Evolutionary conservation across 1,284 basidiomycete species (phyloP).

Genomic region (Prillingera fragicola): DNA sequence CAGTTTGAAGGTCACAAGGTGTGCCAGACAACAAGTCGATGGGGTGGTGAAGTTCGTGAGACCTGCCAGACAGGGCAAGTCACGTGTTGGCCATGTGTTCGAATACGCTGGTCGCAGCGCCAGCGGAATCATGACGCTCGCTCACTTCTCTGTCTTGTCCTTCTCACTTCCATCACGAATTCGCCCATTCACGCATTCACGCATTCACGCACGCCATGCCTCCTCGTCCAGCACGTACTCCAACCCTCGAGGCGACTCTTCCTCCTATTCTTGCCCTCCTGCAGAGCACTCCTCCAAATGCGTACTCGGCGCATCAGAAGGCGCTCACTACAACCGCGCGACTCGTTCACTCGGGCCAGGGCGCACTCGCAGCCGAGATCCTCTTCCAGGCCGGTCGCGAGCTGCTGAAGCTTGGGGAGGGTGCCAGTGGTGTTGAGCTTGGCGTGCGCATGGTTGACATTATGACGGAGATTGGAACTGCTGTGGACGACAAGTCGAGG

Average conservation of each 20-base stretch:
- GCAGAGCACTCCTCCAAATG: conserved; percentile 46
- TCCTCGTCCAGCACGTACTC: conserved; percentile 34
- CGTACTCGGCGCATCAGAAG: conserved; percentile 91
- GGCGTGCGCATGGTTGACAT: conserved; percentile 70
- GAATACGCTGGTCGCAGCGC: too few relatives aligned
- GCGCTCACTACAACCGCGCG: conserved; percentile 86
- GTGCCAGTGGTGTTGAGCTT: conserved; percentile 82
- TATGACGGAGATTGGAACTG: conserved; percentile 64
- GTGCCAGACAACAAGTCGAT: too few relatives aligned
- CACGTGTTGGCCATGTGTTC: too few relatives aligned
- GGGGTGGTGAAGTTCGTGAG: too few relatives aligned
- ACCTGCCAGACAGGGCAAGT: too few relatives aligned
- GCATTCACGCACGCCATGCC: conserved; percentile 35
- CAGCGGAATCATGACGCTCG: too few relatives aligned
- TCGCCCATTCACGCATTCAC: too few relatives aligned
- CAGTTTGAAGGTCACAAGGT: too few relatives aligned
- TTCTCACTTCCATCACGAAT: too few relatives aligned
- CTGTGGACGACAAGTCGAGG: conserved; percentile 60
- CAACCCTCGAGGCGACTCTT: conserved; percentile 38
- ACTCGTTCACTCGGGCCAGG: conserved; percentile 68
- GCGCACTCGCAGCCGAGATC: conserved; percentile 77
- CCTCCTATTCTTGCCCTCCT: conserved; percentile 45
- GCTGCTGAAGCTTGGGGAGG: conserved; percentile 75
- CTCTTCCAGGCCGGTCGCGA: conserved; percentile 78
- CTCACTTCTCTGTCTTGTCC: too few relatives aligned